phyloP scores from a whole-genome alignment of 2,329 filamentous ascomycete genomes.

The Magnaporthiopsis poae region DNA sequence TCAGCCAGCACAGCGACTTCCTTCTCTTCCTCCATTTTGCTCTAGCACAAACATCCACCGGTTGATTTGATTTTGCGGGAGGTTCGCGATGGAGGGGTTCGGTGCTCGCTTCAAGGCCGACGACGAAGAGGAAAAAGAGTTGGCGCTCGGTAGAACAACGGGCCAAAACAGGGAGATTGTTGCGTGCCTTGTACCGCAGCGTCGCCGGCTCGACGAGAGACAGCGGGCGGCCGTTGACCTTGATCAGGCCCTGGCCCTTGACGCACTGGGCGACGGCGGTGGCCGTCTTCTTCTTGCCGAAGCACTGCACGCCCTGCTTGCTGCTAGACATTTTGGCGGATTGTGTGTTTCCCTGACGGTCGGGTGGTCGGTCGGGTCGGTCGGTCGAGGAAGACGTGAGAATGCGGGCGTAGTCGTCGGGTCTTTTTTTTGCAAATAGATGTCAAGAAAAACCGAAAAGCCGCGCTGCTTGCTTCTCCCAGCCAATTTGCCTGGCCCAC shows the following conservation, averaged over 20 bases:
- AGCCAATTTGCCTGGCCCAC: background rate
- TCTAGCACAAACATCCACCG: background rate
- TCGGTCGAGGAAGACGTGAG: background rate
- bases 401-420: background rate
- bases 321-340: conserved; percentile 57
- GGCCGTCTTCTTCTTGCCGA: conserved; percentile 96
- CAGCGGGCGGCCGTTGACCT: conserved; percentile 97
- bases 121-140: background rate
- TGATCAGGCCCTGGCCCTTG: conserved; percentile 63
- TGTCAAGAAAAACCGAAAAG: background rate
- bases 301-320: conserved; percentile 84
- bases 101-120: conserved; percentile 12
- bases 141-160: background rate
- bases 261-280: conserved; percentile 88
- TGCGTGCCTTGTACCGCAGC: conserved; percentile 84
- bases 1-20: background rate
- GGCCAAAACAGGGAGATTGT: conserved; percentile 6
- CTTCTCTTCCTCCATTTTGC: background rate
- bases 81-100: background rate
- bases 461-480: too few relatives aligned
- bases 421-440: background rate
- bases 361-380: conserved; percentile 2
- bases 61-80: background rate
- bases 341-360: background rate
- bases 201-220: conserved; percentile 90